Percentiles rank a stretch among this genome's conserved stretches.
These are phyloP conservation scores for Nicotiana attenuata DNA, from an alignment of 257 asterid genomes.

Conservation along the genomic window DNA sequence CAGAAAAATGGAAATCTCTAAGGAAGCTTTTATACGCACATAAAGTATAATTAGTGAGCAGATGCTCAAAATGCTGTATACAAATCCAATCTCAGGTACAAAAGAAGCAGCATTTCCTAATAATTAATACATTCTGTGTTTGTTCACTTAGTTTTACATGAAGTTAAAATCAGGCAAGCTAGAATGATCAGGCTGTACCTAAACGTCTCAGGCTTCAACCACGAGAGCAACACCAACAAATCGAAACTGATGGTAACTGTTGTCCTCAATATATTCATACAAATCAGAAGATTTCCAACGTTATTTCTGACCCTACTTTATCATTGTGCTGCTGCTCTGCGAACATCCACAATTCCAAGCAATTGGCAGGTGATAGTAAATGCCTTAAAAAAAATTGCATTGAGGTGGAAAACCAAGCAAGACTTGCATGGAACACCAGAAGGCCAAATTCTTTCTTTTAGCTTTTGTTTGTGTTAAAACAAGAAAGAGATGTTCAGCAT, in stretches of 20 bases:
- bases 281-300: constrained; percentile 6
- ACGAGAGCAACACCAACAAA: constrained; percentile 42
- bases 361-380: constrained; percentile 32
- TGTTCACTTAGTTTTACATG: background rate
- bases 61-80: constrained; percentile 76
- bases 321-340: constrained; percentile 19
- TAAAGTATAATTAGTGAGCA: constrained; percentile 81
- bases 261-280: background rate
- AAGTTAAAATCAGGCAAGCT: constrained; percentile 41
- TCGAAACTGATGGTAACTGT: constrained; percentile 40
- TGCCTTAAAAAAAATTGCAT: constrained; percentile 31
- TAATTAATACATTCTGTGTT: too few species aligned
- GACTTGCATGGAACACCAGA: constrained; percentile 47
- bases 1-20: constrained; percentile 81
- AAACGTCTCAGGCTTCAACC: constrained; percentile 46
- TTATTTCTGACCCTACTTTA: constrained; percentile 14
- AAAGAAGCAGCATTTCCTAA: background rate
- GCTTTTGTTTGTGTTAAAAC: constrained; percentile 37
- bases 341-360: constrained; percentile 35
- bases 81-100: constrained; percentile 66
- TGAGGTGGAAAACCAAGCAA: constrained; percentile 46
- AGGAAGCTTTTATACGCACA: constrained; percentile 70
- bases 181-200: constrained; percentile 34
- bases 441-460: constrained; percentile 34
- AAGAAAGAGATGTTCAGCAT: constrained; percentile 58